Base-by-base conservation (phyloP, 306 rosid genomes). In the Glycine soja region DNA sequence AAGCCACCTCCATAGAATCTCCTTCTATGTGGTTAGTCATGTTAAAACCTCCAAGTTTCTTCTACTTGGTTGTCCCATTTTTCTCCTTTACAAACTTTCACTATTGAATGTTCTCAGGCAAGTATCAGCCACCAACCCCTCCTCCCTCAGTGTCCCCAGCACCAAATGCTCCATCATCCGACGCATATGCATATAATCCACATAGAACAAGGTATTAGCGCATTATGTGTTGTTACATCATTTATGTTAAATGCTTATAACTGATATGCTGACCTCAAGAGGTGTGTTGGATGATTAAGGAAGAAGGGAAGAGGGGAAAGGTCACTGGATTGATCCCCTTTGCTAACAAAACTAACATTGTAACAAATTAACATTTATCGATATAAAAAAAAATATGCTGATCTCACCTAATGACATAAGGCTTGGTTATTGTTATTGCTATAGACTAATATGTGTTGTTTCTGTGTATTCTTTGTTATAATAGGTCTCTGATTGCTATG, bases 11-110 rank as follows among this genome's bases (percentile, higher is more conserved):
- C 91, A 3, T 2, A 73, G 1, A 92, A 95, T 63, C 87, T 90
- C 47, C 89, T 95, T 46, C 76, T 78, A 30, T 92, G 95, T 82
- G 97, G 97, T 95, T 62, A 85, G 92, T 88, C 38, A 84, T 67
- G 3, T 30, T 7, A 16, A 30, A 51, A 12, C 3, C 1, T 24
- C 46, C 0, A 42, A 4, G 0, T 42, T 32, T 57, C 11, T 24
- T 32, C 40, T 18, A 5, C 14, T 4, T 63, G 0, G 61, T 38
- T 62, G 2, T 11, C 53, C 40, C 19, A 1, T 0, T 7, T 70
- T 4, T 14, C 10, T 68, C 18, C 18, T 56, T 15, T 48, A 18
- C 12, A n/a, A 69, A 56, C 10, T 52, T 65, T 4, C 43, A 18
- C 47, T 45, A 50, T 13, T 77, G 62, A 53, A 13, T 77, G 61